A percentile compares a stretch with the other conserved stretches of the same genome.
phyloP scores from a whole-genome alignment of 768 basidiomycete genomes.

The Lepiota brunneoincarnata region DNA sequence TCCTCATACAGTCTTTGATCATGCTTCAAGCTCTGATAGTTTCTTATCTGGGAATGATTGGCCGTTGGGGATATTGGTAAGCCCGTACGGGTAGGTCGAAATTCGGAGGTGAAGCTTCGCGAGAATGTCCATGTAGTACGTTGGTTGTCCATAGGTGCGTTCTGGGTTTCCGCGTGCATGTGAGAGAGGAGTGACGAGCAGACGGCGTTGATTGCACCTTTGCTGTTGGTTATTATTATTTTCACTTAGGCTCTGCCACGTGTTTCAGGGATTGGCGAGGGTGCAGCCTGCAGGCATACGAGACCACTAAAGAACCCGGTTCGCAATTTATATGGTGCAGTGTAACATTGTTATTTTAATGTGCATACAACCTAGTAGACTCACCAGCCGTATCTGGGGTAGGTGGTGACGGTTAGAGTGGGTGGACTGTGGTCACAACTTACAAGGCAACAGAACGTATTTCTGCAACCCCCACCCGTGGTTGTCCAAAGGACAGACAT shows the following conservation, averaged over 20 bases:
- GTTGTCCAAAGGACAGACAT: constrained; percentile 93
- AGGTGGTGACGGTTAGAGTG: constrained; percentile 2
- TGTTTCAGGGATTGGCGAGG: no score
- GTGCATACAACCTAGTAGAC: not conserved
- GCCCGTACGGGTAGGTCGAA: constrained; percentile 52
- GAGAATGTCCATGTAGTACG: constrained; percentile 42
- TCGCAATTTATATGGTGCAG: not conserved
- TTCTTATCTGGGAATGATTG: constrained; percentile 8
- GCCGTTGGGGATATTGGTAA: constrained; percentile 24
- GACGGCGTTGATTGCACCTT: no score
- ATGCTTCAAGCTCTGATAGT: constrained; percentile 48
- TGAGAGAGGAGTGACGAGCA: no score
- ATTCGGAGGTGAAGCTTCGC: constrained; percentile 47
- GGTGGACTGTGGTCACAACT: no score
- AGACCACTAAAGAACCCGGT: no score
- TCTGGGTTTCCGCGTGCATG: not conserved
- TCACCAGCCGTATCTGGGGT: constrained; percentile 40
- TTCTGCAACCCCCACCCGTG: constrained; percentile 97
- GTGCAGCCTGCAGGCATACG: no score
- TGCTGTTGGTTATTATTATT: no score
- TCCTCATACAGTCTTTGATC: constrained; percentile 72
- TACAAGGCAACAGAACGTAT: constrained; percentile 46
- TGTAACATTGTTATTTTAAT: constrained; percentile 1
- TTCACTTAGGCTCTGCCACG: no score
- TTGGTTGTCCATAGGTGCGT: constrained; percentile 19